Evolutionary conservation across 2,329 filamentous ascomycete genomes (phyloP).

Genomic region (Aureobasidium sp.): DNA sequence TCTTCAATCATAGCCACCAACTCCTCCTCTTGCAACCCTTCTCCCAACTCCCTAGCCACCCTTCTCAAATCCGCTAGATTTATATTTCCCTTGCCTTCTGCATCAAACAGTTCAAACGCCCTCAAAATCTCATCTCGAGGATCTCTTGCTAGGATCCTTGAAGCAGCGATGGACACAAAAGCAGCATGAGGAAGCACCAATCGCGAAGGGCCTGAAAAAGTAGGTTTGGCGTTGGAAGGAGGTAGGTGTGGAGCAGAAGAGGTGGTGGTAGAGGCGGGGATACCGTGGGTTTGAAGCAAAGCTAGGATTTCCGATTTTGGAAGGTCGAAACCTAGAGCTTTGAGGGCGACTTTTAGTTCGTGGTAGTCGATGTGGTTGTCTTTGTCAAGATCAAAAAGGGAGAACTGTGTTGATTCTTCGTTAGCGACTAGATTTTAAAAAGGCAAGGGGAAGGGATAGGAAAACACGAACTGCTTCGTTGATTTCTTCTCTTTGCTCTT

Average conservation of each 20-base stretch:
- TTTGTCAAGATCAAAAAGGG: constrained; percentile 93
- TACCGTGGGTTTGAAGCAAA: constrained; percentile 74
- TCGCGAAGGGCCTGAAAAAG: constrained; percentile 44
- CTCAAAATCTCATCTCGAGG: constrained; percentile 85
- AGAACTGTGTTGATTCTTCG: constrained; percentile 54
- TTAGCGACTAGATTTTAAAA: background rate
- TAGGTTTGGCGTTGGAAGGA: constrained; percentile 31
- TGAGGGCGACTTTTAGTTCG: constrained; percentile 93
- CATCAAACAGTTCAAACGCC: constrained; percentile 90
- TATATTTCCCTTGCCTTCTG: constrained; percentile 85
- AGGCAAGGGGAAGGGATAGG: background rate
- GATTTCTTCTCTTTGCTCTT: constrained; percentile 65
- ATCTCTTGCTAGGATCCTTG: constrained; percentile 73
- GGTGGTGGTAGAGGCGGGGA: constrained; percentile 39
- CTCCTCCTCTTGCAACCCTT: constrained; percentile 88
- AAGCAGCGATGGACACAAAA: constrained; percentile 68
- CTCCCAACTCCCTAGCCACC: constrained; percentile 84
- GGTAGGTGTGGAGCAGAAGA: background rate
- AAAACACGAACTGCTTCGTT: constrained; percentile 69
- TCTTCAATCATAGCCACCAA: constrained; percentile 95
- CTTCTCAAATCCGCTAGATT: constrained; percentile 79
- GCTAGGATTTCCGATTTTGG: constrained; percentile 77
- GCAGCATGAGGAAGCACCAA: constrained; percentile 65
- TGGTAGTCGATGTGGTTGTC: constrained; percentile 94
- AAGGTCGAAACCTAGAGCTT: constrained; percentile 89